A percentile compares a stretch with the other conserved stretches of the same genome.
phyloP scores from a whole-genome alignment of 768 basidiomycete species.

The Tylopilus subfusipes region DNA sequence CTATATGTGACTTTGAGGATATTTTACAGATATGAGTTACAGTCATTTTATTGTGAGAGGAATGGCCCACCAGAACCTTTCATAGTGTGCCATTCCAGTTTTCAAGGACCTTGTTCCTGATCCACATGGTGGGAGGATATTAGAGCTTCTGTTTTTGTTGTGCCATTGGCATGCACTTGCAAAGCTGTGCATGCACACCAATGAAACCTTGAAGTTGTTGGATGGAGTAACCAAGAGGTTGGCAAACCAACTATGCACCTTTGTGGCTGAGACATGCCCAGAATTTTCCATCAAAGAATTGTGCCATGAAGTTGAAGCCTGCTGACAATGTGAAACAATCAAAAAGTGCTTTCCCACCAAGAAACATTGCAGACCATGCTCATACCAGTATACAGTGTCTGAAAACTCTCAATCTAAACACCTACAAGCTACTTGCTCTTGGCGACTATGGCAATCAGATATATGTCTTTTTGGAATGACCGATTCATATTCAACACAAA shows the following conservation, averaged over 20 bases:
- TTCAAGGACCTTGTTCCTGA: too few relatives aligned
- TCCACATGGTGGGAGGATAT: too few relatives aligned
- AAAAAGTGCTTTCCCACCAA: too few relatives aligned
- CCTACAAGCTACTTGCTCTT: not conserved
- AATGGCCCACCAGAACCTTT: too few relatives aligned
- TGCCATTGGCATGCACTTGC: too few relatives aligned
- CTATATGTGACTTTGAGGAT: not conserved
- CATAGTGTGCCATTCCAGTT: too few relatives aligned
- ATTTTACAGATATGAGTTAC: too few relatives aligned
- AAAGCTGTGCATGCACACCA: too few relatives aligned
- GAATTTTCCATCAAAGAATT: not conserved
- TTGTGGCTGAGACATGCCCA: not conserved
- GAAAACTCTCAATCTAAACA: not conserved
- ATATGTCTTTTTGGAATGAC: not conserved
- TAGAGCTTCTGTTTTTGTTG: too few relatives aligned
- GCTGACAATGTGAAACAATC: not conserved
- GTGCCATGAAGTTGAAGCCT: not conserved
- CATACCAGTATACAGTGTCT: too few relatives aligned
- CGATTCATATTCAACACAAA: not conserved
- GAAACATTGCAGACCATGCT: too few relatives aligned
- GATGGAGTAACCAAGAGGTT: not conserved
- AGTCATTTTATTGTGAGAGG: too few relatives aligned
- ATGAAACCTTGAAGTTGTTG: not conserved
- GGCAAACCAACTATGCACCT: not conserved
- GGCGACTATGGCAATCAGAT: not conserved